Conservation (phyloP, 306 rosid genomes). For the Casuarina glauca region DNA sequence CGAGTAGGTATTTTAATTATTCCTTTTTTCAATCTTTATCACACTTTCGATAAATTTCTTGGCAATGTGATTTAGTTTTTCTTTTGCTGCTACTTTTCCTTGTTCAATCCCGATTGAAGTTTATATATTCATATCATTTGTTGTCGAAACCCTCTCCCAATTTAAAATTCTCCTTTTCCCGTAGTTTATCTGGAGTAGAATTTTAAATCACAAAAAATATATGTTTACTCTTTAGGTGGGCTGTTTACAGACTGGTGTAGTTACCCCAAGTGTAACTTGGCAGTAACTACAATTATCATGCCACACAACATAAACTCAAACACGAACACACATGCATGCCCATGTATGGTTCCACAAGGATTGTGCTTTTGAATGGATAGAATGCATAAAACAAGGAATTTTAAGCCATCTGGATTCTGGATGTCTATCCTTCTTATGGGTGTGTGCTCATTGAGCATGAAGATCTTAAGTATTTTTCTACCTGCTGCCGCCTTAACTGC, state of each 20-base stretch:
- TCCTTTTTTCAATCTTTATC: background rate
- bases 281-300: background rate
- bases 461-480: background rate
- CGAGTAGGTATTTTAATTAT: background rate
- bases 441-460: background rate
- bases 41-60: background rate
- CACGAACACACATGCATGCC: background rate
- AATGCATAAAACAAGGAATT: background rate
- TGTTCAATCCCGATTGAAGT: background rate
- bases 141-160: background rate
- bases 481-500: conserved; percentile 10
- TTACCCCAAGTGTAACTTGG: background rate
- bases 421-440: background rate
- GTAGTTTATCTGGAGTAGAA: background rate
- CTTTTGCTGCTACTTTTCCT: background rate
- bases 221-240: background rate
- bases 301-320: background rate
- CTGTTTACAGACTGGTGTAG: background rate
- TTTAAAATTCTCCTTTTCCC: background rate
- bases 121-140: background rate
- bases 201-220: background rate
- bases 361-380: background rate
- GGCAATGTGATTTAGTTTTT: background rate
- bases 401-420: background rate
- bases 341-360: background rate